Evolutionary conservation across 305 asterid species (phyloP).

Genomic region (Fraxinus greggii): DNA sequence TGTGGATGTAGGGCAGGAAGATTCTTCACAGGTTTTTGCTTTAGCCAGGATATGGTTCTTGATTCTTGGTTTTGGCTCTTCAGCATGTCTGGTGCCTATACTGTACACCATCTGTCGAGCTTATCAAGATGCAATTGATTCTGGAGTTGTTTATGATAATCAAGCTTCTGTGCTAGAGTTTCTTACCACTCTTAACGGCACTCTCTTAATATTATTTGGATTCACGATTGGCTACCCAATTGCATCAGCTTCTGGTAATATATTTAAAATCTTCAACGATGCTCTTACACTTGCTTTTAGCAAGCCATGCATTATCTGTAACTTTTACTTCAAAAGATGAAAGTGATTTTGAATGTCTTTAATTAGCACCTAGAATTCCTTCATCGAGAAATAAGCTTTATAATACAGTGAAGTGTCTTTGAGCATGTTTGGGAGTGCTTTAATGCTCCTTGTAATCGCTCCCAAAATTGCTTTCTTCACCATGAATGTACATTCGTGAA

Average conservation of each 20-base stretch:
- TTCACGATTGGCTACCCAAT: slow-evolving; percentile 78
- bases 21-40: slow-evolving; percentile 86
- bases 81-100: slow-evolving; percentile 69
- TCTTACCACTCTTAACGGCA: slow-evolving; percentile 61
- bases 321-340: slow-evolving; percentile 9
- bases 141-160: slow-evolving; percentile 44
- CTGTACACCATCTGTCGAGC: slow-evolving; percentile 60
- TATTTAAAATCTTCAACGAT: slow-evolving; percentile 22
- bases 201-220: slow-evolving; percentile 73
- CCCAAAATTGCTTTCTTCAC: not conserved
- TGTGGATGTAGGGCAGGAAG: slow-evolving; percentile 99
- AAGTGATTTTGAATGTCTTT: not conserved
- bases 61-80: slow-evolving; percentile 82
- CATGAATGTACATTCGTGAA: not conserved
- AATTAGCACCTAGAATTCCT: slow-evolving; percentile 9
- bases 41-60: slow-evolving; percentile 87
- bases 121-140: slow-evolving; percentile 59
- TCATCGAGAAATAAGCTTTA: not conserved
- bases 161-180: slow-evolving; percentile 54
- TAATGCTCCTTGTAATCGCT: not conserved
- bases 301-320: not conserved
- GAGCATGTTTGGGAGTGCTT: not conserved
- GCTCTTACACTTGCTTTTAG: not conserved
- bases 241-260: slow-evolving; percentile 88
- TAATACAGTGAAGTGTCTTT: not conserved